A percentile compares a stretch with the other conserved stretches of the same genome.
These are phyloP conservation scores for Chaetomium sp. DNA, from an alignment of 2,329 filamentous ascomycete genomes.

Conservation along the genomic window DNA sequence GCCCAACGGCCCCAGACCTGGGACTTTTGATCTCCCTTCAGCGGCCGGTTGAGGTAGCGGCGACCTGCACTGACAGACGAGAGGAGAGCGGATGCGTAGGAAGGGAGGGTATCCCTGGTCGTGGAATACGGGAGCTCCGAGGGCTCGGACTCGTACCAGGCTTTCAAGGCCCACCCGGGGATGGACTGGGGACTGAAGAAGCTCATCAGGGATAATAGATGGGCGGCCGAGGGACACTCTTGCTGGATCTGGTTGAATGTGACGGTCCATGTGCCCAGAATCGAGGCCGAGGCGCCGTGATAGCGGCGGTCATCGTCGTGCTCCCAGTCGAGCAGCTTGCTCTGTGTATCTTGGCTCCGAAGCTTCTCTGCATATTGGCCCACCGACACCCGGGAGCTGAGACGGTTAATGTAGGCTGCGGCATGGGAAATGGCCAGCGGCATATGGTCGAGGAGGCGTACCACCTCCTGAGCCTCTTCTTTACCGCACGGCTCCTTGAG, in stretches of 20 bases:
- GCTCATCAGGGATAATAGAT: slow-evolving; percentile 49
- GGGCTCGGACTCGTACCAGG: background rate
- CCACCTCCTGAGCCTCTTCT: slow-evolving; percentile 31
- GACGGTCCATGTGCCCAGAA: slow-evolving; percentile 36
- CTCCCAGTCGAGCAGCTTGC: slow-evolving; percentile 8
- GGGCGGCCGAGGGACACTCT: slow-evolving; percentile 40
- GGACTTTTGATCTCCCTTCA: background rate
- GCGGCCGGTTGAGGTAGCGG: background rate
- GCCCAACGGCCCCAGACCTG: background rate
- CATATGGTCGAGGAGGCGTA: slow-evolving; percentile 39
- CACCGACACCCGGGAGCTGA: slow-evolving; percentile 35
- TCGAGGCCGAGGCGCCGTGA: slow-evolving; percentile 30
- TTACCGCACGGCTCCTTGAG: background rate
- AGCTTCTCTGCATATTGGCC: slow-evolving; percentile 44
- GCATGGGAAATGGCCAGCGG: slow-evolving; percentile 42
- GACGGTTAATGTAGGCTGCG: slow-evolving; percentile 38
- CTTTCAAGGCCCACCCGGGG: slow-evolving; percentile 38
- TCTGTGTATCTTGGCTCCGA: slow-evolving; percentile 20
- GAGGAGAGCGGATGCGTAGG: background rate
- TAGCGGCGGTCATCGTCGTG: slow-evolving; percentile 26
- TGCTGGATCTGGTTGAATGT: slow-evolving; percentile 40
- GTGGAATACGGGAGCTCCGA: background rate
- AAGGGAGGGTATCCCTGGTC: background rate
- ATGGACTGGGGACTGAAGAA: slow-evolving; percentile 49
- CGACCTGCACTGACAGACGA: background rate